Conservation (phyloP, 441 rosid genomes). For the Adansonia gregorii region DNA sequence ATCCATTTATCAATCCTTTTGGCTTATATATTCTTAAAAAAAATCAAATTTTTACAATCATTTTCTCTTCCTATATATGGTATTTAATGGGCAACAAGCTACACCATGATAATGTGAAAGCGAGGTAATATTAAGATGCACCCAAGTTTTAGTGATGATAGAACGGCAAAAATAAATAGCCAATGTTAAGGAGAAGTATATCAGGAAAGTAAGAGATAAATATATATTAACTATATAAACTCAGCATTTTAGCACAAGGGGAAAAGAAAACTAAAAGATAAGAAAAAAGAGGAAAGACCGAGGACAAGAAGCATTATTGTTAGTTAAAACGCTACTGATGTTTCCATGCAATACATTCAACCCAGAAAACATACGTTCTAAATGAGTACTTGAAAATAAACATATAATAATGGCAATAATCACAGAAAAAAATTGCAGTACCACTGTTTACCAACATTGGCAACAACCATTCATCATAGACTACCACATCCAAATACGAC, state of each 20-base stretch:
- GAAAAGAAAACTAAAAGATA: background rate
- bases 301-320: background rate
- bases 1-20: background rate
- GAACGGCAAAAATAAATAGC: constrained; percentile 4
- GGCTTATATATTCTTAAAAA: background rate
- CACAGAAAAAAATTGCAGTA: background rate
- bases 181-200: background rate
- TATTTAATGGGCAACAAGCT: background rate
- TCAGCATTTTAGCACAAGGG: background rate
- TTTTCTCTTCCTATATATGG: background rate
- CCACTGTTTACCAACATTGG: background rate
- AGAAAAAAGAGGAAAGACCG: background rate
- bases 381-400: background rate
- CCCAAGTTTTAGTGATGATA: background rate
- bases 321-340: background rate
- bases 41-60: background rate
- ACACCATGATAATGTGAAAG: background rate
- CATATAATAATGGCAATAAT: background rate
- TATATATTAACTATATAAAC: background rate
- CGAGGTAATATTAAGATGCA: constrained; percentile 9
- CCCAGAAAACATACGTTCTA: background rate
- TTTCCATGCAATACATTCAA: constrained; percentile 5
- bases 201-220: constrained; percentile 9
- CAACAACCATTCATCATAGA: background rate
- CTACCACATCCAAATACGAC: constrained; percentile 1